phyloP scores from a whole-genome alignment of 371 early-diverging fungal genomes.

The Actinomortierella ambigua region DNA sequence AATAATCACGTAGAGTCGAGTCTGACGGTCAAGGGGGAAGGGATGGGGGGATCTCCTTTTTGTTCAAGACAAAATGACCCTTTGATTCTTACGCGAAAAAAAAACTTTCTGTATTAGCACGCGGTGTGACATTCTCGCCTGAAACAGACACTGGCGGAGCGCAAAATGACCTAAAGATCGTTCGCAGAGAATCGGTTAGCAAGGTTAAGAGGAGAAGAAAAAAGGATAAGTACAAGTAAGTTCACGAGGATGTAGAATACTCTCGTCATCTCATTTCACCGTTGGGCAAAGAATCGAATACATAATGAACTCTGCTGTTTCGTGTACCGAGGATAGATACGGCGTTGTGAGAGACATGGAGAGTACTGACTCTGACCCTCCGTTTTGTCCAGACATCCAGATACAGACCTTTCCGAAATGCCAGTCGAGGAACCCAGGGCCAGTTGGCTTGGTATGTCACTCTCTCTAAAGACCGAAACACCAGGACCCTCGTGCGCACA shows the following conservation, averaged over 20 bases:
- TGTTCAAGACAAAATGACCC: no score
- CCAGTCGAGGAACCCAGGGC: constrained; percentile 36
- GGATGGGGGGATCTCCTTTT: no score
- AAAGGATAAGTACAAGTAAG: constrained; percentile 31
- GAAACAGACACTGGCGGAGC: constrained; percentile 18
- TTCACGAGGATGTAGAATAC: not conserved
- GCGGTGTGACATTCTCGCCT: constrained; percentile 27
- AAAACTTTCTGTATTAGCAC: constrained; percentile 23
- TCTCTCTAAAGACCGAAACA: constrained; percentile 12
- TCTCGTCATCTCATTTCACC: no score
- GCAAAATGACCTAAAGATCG: constrained; percentile 51
- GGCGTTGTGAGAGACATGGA: no score
- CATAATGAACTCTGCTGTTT: no score
- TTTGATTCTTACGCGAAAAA: not conserved
- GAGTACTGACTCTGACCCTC: no score
- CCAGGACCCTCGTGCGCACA: constrained; percentile 49
- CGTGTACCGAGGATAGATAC: no score
- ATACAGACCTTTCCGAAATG: constrained; percentile 20
- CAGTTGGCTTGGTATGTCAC: constrained; percentile 26
- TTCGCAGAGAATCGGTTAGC: constrained; percentile 46
- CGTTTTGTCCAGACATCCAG: constrained; percentile 9
- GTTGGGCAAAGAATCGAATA: no score
- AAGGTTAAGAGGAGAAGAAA: constrained; percentile 26
- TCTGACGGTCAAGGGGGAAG: no score
- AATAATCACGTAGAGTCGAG: no score